Base-by-base conservation (phyloP, 257 asterid species). In the Primulina eburnea region DNA sequence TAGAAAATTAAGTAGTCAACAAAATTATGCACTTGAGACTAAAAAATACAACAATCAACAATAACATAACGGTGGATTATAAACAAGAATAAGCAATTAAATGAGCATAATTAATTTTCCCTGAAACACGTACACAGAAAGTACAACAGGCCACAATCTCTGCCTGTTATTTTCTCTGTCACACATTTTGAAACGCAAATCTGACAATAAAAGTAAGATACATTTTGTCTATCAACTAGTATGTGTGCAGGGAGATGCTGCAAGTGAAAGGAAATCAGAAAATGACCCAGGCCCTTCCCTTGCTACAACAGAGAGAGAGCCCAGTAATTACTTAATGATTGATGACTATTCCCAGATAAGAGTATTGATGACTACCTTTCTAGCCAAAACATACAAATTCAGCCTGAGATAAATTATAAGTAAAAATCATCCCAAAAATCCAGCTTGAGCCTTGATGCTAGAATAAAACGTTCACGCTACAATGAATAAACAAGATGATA, bases 31-130 rank as follows among this genome's bases (percentile, higher is more conserved):
- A 64, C 4, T 24, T 65, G 55, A 38, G 66, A 28, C 64, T 35
- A 70, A 56, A 32, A 52, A 26, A 8, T 30, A 17, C 12, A 67
- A 20, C 7, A 43, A 32, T 34, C 9, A 62, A 33, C 12, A 10
- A 5, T 61, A 52, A 60, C 69, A 47, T 74, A 35, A 60, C 12
- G 20, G 18, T 38, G 20, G 18, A 57, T 3, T 63, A 50, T 67
- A 34, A 61, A 74, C 11, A 50, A 43, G 20, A 67, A 30, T 28
- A 34, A 71, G 70, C 55, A 50, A 30, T 71, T 24, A 32, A 33
- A 63, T 57, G 55, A 34, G 17, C 6, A 43, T 12, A 43, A 43
- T 43, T 8, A 33, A 21, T 47, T 30, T 62, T 10, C 53, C 62
- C 53, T 28, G 53, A 12, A 43, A 30, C 55, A n/a, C 58, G 40